phyloP scores from a whole-genome alignment of 495 filamentous ascomycete genomes.

The Amphirosellinia nigrospora region DNA sequence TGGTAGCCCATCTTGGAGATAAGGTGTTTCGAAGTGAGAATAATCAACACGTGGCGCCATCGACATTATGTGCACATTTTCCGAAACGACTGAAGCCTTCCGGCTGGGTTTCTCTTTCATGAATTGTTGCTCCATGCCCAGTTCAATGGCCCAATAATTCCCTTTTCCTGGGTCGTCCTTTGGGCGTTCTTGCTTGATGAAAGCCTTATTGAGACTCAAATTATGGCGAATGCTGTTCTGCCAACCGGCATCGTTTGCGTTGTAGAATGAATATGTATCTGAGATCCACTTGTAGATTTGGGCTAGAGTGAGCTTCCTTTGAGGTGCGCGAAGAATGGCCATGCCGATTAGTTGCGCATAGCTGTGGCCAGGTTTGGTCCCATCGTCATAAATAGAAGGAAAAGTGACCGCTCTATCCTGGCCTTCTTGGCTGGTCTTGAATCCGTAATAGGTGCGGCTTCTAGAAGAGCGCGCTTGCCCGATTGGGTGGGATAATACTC shows the following conservation, averaged over 20 bases:
- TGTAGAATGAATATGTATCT: slow-evolving; percentile 89
- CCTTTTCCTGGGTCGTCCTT: slow-evolving; percentile 98
- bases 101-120: slow-evolving; percentile 78
- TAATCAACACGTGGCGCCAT: slow-evolving; percentile 47
- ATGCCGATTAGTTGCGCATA: slow-evolving; percentile 97
- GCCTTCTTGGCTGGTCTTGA: slow-evolving; percentile 67
- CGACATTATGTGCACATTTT: slow-evolving; percentile 56
- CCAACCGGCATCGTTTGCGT: slow-evolving; percentile 84
- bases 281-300: slow-evolving; percentile 99
- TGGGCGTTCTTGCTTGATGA: slow-evolving; percentile 92
- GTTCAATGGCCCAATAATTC: slow-evolving; percentile 95
- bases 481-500: slow-evolving; percentile 64
- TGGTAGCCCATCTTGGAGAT: slow-evolving; percentile 40
- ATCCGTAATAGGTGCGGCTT: slow-evolving; percentile 77
- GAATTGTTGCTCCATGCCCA: slow-evolving; percentile 86
- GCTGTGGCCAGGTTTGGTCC: slow-evolving; percentile 85
- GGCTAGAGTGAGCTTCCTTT: slow-evolving; percentile 84
- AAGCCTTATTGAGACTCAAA: slow-evolving; percentile 96
- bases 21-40: slow-evolving; percentile 34
- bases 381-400: slow-evolving; percentile 83
- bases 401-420: slow-evolving; percentile 71
- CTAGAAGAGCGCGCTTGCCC: slow-evolving; percentile 71
- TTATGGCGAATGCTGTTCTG: slow-evolving; percentile 99
- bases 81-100: slow-evolving; percentile 50
- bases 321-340: slow-evolving; percentile 88